Evolutionary conservation across 192 early-diverging fungal genomes (phyloP), one percentile per base, ranked within the genome.

Genomic region (Coemansia sp.): DNA sequence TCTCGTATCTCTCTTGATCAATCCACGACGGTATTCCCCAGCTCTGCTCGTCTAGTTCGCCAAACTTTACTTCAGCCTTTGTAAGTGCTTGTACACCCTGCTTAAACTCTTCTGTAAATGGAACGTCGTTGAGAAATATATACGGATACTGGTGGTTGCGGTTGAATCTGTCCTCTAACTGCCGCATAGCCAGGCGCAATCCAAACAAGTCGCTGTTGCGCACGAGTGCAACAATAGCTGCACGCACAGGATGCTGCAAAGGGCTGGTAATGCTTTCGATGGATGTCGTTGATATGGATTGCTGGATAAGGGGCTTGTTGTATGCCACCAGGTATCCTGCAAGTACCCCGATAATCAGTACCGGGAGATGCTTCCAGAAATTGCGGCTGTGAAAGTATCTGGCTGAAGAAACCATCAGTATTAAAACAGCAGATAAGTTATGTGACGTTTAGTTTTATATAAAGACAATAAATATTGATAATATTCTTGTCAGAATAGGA

Each of bases 111-210:
- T 86, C 84, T 20, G 88, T 78, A 49, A 93, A 92, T 2, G 87
- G 89, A 40, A 76, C 82, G 56, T 93, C 87, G 82, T 92, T 93
- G 28, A 93, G 66, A 66, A 93, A 92, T 8, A 93, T 87, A 75
- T 92, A 93, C n/a, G 91, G 91, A 69, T 93, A 93, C 56, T 88
- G 64, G 77, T 83, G 90, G 7, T 86, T 80, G 60, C 69, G 75
- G 78, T 93, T 93, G 77, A 92, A 92, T 42, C 85, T 83, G 65
- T 87, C 77, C 65, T 93, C 85, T 16, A 93, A 64, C 50, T 89
- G 83, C 7, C 73, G 68, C 7, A 93, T 73, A 0, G 89, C 62
- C 29, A 68, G 66, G 31, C 75, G 75, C 58, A 91, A 65, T 6
- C 72, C 86, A 48, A 82, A 75, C 52, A 88, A 77, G 33, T 92